These are phyloP conservation scores for Ceratocystis albifundus DNA, from an alignment of 2,329 filamentous ascomycete species.

Conservation along the genomic window DNA sequence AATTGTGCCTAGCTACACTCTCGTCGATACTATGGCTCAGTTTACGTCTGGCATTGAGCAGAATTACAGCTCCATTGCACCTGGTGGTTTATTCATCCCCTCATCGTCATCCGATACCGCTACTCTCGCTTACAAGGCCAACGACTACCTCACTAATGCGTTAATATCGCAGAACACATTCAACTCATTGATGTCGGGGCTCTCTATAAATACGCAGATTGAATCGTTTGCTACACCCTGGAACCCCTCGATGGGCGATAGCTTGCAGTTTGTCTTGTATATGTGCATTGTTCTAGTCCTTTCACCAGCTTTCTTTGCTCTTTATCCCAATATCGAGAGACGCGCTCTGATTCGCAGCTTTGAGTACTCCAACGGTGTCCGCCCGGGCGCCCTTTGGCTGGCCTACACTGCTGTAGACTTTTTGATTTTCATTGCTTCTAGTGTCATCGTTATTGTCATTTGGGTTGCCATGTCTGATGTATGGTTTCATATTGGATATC, in stretches of 20 bases:
- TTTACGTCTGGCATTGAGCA: slow-evolving; percentile 55
- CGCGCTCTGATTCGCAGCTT: slow-evolving; percentile 67
- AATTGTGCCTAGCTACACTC: slow-evolving; percentile 10
- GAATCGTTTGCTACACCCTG: slow-evolving; percentile 66
- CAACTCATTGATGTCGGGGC: slow-evolving; percentile 54
- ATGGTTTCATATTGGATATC: slow-evolving; percentile 69
- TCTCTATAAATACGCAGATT: slow-evolving; percentile 59
- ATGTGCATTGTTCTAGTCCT: slow-evolving; percentile 66
- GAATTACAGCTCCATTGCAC: slow-evolving; percentile 56
- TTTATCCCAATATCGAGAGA: slow-evolving; percentile 81
- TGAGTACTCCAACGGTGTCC: slow-evolving; percentile 85
- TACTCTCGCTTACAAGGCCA: slow-evolving; percentile 56
- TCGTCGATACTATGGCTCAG: slow-evolving; percentile 50
- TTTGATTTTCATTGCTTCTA: slow-evolving; percentile 48
- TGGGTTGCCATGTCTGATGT: slow-evolving; percentile 53
- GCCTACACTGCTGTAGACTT: slow-evolving; percentile 78
- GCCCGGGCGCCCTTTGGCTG: slow-evolving; percentile 70
- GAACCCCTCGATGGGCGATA: slow-evolving; percentile 55
- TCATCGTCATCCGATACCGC: slow-evolving; percentile 37
- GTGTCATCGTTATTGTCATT: slow-evolving; percentile 47
- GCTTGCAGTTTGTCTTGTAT: slow-evolving; percentile 69
- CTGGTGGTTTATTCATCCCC: slow-evolving; percentile 69
- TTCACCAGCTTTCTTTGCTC: slow-evolving; percentile 74
- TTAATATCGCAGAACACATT: slow-evolving; percentile 56
- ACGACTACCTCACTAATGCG: slow-evolving; percentile 45